Evolutionary conservation across 139 green algal genomes (phyloP).

Genomic region (Chlorella sp.): DNA sequence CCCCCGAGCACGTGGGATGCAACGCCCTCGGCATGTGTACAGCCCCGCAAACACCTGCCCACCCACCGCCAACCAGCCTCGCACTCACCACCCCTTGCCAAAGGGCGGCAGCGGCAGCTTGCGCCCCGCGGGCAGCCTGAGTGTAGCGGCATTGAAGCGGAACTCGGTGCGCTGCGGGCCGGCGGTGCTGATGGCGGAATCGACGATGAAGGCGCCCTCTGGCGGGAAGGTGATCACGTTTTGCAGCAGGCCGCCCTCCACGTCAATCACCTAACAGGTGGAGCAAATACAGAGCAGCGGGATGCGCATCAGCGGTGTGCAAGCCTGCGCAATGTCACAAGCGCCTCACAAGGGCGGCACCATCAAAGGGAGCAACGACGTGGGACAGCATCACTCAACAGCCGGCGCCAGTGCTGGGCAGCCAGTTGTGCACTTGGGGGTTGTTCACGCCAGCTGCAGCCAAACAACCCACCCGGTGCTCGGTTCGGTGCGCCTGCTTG

Average conservation of each 20-base stretch:
- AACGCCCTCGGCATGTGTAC: background rate
- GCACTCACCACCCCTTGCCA: slow-evolving; percentile 75
- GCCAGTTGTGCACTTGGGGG: too few relatives aligned
- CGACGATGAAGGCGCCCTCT: slow-evolving; percentile 83
- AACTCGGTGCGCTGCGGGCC: slow-evolving; percentile 66
- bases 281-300: slow-evolving; percentile 23
- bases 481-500: too few relatives aligned
- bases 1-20: too few relatives aligned
- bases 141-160: slow-evolving; percentile 68
- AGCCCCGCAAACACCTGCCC: background rate
- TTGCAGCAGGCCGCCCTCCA: slow-evolving; percentile 59
- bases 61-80: background rate
- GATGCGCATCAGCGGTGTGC: too few relatives aligned
- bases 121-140: slow-evolving; percentile 57
- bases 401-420: too few relatives aligned
- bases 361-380: too few relatives aligned
- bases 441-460: too few relatives aligned
- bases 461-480: too few relatives aligned
- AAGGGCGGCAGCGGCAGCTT: slow-evolving; percentile 73
- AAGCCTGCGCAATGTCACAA: too few relatives aligned
- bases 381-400: too few relatives aligned
- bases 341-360: too few relatives aligned
- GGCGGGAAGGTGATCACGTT: slow-evolving; percentile 93
- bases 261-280: slow-evolving; percentile 89
- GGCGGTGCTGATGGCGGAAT: slow-evolving; percentile 59